A percentile compares a stretch with the other conserved stretches of the same genome.
Evolutionary conservation across 805 yeast species (phyloP).

Genomic region (Ogataea ramenticola): DNA sequence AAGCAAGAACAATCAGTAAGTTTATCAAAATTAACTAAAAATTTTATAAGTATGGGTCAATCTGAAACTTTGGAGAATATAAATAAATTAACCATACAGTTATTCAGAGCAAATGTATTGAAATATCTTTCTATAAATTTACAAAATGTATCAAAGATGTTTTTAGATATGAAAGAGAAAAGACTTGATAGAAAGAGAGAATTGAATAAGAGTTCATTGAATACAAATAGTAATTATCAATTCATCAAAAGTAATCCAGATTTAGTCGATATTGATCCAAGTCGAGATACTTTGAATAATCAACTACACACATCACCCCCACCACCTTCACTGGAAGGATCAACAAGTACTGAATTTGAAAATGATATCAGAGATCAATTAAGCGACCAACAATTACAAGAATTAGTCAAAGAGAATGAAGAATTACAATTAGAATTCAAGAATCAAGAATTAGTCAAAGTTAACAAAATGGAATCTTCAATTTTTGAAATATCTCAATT

Average conservation of each 20-base stretch:
- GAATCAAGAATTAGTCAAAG: slow-evolving; percentile 52
- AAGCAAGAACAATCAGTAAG: slow-evolving; percentile 12
- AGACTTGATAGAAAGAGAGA: slow-evolving; percentile 36
- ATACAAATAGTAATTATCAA: slow-evolving; percentile 9
- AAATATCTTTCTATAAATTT: slow-evolving; percentile 39
- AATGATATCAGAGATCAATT: slow-evolving; percentile 24
- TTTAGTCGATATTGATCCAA: background rate
- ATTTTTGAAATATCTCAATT: slow-evolving; percentile 68
- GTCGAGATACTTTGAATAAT: background rate
- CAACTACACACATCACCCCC: background rate
- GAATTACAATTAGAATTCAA: slow-evolving; percentile 45
- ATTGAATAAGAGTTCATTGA: slow-evolving; percentile 24
- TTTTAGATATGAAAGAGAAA: slow-evolving; percentile 42
- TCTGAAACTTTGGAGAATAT: slow-evolving; percentile 29
- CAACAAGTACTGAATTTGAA: slow-evolving; percentile 27
- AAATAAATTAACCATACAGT: slow-evolving; percentile 30
- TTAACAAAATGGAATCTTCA: slow-evolving; percentile 51
- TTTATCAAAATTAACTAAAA: slow-evolving; percentile 13
- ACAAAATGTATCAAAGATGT: slow-evolving; percentile 33
- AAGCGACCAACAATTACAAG: slow-evolving; percentile 48
- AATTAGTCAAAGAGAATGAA: slow-evolving; percentile 52
- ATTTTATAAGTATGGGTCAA: slow-evolving; percentile 25
- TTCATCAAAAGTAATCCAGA: background rate
- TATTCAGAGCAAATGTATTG: slow-evolving; percentile 42
- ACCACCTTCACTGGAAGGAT: background rate